Percentiles rank a stretch among this genome's conserved stretches.
Evolutionary conservation across 2,329 filamentous ascomycete species (phyloP).

Genomic region (Cladosporium phlei): DNA sequence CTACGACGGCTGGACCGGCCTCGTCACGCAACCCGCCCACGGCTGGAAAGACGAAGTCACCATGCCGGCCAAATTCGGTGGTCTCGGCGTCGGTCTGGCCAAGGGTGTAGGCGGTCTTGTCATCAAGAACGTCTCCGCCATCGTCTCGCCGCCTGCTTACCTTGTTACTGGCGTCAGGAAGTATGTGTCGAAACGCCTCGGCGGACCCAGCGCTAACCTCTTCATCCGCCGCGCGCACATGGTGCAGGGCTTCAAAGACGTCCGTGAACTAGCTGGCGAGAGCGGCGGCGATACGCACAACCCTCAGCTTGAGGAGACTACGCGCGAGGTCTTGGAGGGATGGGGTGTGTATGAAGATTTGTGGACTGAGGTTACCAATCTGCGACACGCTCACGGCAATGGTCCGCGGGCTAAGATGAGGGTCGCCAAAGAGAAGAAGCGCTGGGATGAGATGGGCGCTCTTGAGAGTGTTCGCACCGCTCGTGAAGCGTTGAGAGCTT

Average conservation of each 20-base stretch:
- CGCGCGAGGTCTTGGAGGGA: slow-evolving; percentile 23
- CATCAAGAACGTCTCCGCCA: slow-evolving; percentile 71
- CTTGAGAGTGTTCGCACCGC: slow-evolving; percentile 32
- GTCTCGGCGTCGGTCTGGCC: slow-evolving; percentile 57
- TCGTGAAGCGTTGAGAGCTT: slow-evolving; percentile 23
- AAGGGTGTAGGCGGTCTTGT: slow-evolving; percentile 79
- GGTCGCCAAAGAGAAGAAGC: slow-evolving; percentile 22
- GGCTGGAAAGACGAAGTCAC: slow-evolving; percentile 55
- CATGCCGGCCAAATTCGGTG: slow-evolving; percentile 25
- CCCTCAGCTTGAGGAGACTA: slow-evolving; percentile 18
- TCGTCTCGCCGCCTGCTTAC: slow-evolving; percentile 66
- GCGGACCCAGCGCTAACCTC: slow-evolving; percentile 25
- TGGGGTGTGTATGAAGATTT: slow-evolving; percentile 32
- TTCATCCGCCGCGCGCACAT: slow-evolving; percentile 30
- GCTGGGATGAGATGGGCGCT: slow-evolving; percentile 30
- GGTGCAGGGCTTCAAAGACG: slow-evolving; percentile 29
- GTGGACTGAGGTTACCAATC: slow-evolving; percentile 25
- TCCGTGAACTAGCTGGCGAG: slow-evolving; percentile 20
- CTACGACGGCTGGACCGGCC: slow-evolving; percentile 69
- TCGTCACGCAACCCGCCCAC: slow-evolving; percentile 68
- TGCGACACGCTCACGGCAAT: slow-evolving; percentile 19
- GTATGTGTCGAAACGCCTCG: slow-evolving; percentile 58
- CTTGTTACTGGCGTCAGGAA: slow-evolving; percentile 78
- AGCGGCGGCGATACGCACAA: slow-evolving; percentile 14
- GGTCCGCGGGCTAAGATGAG: slow-evolving; percentile 22